phyloP scores from a whole-genome alignment of 2,329 filamentous ascomycete genomes.

The Beauveria medogensis region DNA sequence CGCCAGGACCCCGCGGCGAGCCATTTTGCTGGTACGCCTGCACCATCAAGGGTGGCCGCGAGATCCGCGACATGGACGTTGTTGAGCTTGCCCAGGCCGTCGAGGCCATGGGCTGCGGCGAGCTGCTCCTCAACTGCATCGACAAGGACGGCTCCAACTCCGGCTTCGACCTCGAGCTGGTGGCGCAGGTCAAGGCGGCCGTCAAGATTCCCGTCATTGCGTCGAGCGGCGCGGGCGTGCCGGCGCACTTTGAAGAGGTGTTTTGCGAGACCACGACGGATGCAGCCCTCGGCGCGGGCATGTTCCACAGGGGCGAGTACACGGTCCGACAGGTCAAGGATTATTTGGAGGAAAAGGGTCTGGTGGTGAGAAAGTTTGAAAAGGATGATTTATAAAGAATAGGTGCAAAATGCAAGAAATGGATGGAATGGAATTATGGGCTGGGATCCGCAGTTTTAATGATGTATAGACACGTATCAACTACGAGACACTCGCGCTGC shows the following conservation, averaged over 20 bases:
- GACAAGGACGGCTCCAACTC: conserved; percentile 92
- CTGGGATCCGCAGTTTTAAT: background rate
- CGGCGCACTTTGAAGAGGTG: conserved; percentile 82
- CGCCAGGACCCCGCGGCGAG: conserved; percentile 68
- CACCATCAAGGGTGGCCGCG: conserved; percentile 90
- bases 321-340: conserved; percentile 93
- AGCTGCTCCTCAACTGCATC: conserved; percentile 95
- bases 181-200: conserved; percentile 77
- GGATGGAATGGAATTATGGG: background rate
- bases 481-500: background rate
- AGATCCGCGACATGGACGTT: conserved; percentile 90
- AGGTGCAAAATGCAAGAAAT: too few species aligned
- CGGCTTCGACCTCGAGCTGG: conserved; percentile 90
- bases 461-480: conserved; percentile 1
- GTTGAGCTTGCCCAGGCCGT: conserved; percentile 81
- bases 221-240: conserved; percentile 82
- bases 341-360: conserved; percentile 59
- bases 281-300: conserved; percentile 88
- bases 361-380: conserved; percentile 76
- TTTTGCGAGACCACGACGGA: conserved; percentile 81
- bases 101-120: conserved; percentile 90
- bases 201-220: conserved; percentile 92
- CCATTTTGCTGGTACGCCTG: conserved; percentile 92
- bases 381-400: conserved; percentile 43
- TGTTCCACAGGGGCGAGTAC: conserved; percentile 95